Conservation (phyloP, 208 protist species). For the Acanthamoeba lenticulata region DNA sequence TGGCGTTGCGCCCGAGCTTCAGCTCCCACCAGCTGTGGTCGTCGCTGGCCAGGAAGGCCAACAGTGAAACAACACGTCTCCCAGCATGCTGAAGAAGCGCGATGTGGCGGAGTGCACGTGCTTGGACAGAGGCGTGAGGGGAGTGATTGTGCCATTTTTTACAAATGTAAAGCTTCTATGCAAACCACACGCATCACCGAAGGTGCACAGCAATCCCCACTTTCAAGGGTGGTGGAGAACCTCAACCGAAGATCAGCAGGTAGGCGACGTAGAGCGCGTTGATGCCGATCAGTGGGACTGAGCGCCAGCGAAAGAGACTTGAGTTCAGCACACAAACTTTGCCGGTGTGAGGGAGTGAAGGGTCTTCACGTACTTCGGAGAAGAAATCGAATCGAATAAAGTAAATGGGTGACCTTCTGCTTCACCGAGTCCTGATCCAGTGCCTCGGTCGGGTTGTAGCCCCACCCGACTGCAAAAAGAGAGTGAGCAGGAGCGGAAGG, state of each 20-base stretch:
- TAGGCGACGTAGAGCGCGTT: constrained; percentile 28
- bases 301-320: background rate
- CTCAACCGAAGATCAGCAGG: constrained; percentile 43
- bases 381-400: constrained; percentile 45
- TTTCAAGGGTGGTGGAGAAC: no score
- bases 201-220: no score
- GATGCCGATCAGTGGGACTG: constrained; percentile 35
- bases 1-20: no score
- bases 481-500: background rate
- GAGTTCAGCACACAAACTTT: background rate
- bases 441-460: constrained; percentile 8
- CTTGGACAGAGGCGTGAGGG: no score
- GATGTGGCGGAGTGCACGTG: no score
- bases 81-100: no score
- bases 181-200: no score
- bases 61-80: no score
- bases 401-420: constrained; percentile 21
- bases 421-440: constrained; percentile 19
- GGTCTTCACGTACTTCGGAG: constrained; percentile 4
- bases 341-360: background rate
- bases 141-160: no score
- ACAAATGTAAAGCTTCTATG: no score
- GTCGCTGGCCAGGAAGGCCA: no score
- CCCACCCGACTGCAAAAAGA: constrained; percentile 10
- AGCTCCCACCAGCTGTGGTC: no score